Evolutionary conservation across 2,329 filamentous ascomycete genomes (phyloP), one percentile per base, ranked within the genome.

Genomic region (Fusarium mangiferae): DNA sequence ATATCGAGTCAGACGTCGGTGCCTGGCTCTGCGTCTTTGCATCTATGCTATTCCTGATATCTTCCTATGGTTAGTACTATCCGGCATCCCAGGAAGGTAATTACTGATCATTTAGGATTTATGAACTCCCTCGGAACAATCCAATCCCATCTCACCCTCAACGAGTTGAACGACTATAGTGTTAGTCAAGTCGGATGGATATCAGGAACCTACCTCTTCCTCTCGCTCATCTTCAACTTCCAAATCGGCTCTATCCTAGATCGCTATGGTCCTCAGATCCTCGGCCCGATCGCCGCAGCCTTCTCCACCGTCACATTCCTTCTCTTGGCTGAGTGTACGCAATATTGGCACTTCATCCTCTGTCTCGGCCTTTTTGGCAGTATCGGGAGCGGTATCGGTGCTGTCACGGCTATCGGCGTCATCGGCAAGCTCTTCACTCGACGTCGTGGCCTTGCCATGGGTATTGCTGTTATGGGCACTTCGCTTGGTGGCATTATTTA

Each of bases 331-430:
- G 77, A 87, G 44, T 87, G 85, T 75, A 80, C 76, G 5, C 58
- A 79, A n/a, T 87, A 87, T 72, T 87, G 84, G 84, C 85, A 87
- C 7, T 87, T 87, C 36, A 75, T 87, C 11, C 79, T 87, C 6
- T 78, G 81, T 5, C 81, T 85, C 24, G 84, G 86, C 4, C 51
- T 85, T 6, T 83, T 83, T 42, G 79, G 83, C 24, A 86, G 86
- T 13, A 62, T 85, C 10, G 84, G 84, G 2, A 80, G 75, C 17
- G 81, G 83, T 9, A 77, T 83, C 18, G 67, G 82, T 2, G 82
- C 82, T 24, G 65, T 75, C 35, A 78, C 80, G 2, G 81, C 84
- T 1, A 66, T 82, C 12, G 77, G 80, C 12, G 74, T 79, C 7
- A 73, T 82, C 2, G 79, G 76, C 14, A 80, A 82, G 38, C 57